These are phyloP conservation scores for Adansonia grandidieri DNA, from an alignment of 441 rosid genomes.

Conservation along the genomic window DNA sequence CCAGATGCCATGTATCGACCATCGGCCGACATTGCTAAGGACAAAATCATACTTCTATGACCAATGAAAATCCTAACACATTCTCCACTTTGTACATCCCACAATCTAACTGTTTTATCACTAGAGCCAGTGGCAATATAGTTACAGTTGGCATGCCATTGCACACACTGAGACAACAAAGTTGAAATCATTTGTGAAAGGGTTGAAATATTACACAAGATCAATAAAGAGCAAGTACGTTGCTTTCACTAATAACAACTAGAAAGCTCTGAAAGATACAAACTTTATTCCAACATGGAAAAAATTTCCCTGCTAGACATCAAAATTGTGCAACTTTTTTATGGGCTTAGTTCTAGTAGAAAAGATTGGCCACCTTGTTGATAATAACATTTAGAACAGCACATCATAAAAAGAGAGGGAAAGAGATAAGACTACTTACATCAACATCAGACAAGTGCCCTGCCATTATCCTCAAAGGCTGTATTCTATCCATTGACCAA, in stretches of 20 bases:
- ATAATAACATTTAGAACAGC: not conserved
- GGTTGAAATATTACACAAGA: constrained; percentile 3
- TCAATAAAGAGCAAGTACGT: not conserved
- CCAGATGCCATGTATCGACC: constrained; percentile 98
- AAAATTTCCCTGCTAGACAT: not conserved
- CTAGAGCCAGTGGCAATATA: constrained; percentile 94
- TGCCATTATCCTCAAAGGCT: constrained; percentile 93
- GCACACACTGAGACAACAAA: constrained; percentile 74
- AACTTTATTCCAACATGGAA: not conserved
- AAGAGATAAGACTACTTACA: constrained; percentile 53
- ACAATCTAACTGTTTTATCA: constrained; percentile 88
- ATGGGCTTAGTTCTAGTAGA: not conserved
- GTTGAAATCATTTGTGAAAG: constrained; percentile 19
- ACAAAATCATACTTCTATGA: constrained; percentile 92
- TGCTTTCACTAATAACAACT: not conserved
- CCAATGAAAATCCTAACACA: constrained; percentile 89
- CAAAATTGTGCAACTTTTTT: not conserved
- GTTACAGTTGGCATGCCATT: constrained; percentile 98
- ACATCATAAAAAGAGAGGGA: constrained; percentile 25
- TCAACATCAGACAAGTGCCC: constrained; percentile 99
- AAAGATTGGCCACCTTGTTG: not conserved
- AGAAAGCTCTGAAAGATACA: not conserved
- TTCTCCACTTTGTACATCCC: constrained; percentile 97
- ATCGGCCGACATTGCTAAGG: constrained; percentile 93
- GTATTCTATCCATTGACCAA: constrained; percentile 96